Evolutionary conservation across 305 asterid species (phyloP).

Genomic region (Fraxinus ornus): DNA sequence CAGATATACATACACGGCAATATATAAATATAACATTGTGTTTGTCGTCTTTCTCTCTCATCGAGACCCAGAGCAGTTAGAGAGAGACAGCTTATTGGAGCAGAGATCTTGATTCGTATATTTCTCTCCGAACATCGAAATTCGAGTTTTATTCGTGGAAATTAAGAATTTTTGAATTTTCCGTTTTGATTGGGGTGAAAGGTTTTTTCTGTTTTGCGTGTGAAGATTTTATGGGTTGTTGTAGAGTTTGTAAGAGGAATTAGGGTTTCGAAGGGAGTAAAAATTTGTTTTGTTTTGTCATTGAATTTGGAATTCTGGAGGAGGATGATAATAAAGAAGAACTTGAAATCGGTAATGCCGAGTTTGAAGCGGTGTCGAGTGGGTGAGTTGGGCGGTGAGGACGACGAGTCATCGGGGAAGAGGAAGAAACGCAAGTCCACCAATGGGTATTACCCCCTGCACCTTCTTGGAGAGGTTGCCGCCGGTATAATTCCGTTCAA

Average conservation of each 20-base stretch:
- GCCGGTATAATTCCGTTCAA: conserved; percentile 61
- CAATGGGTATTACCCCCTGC: conserved; percentile 58
- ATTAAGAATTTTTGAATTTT: conserved; percentile 27
- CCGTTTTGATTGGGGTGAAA: conserved; percentile 24
- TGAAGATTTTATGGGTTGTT: conserved; percentile 16
- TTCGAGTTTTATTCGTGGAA: conserved; percentile 15
- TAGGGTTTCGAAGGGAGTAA: conserved; percentile 43
- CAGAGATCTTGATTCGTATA: conserved; percentile 70
- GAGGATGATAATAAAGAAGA: conserved; percentile 85
- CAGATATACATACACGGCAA: not conserved
- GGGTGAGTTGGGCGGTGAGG: conserved; percentile 56
- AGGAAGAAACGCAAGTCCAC: conserved; percentile 66
- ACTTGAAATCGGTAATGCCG: conserved; percentile 97
- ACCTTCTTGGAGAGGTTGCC: conserved; percentile 71
- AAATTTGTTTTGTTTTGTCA: conserved; percentile 11
- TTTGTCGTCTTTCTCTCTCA: conserved; percentile 49
- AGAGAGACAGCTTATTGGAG: conserved; percentile 20
- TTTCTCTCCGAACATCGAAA: conserved; percentile 19
- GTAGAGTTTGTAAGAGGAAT: conserved; percentile 18
- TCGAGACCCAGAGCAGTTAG: conserved; percentile 35
- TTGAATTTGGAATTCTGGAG: conserved; percentile 17
- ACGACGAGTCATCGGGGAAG: conserved; percentile 52
- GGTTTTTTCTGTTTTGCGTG: conserved; percentile 24
- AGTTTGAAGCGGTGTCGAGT: conserved; percentile 73
- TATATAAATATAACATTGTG: not conserved